A percentile compares a stretch with the other conserved stretches of the same genome.
phyloP scores from a whole-genome alignment of 441 rosid species.

The Mallotus repandus region DNA sequence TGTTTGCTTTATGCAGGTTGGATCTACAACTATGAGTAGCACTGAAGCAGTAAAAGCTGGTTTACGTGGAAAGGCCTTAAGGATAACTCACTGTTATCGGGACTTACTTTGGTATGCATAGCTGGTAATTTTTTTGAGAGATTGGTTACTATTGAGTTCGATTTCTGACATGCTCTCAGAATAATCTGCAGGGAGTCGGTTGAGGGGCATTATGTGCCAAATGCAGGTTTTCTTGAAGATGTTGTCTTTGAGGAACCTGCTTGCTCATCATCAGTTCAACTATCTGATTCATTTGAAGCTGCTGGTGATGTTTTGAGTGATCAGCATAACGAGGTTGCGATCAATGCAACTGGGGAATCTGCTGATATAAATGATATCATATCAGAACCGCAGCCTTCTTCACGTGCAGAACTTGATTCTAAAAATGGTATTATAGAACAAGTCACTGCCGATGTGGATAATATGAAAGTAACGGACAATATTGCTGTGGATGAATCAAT shows the following conservation, averaged over 20 bases:
- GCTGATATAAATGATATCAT: slow-evolving; percentile 19
- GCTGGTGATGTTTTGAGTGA: slow-evolving; percentile 32
- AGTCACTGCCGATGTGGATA: slow-evolving; percentile 38
- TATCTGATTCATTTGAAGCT: slow-evolving; percentile 45
- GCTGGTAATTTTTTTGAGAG: slow-evolving; percentile 11
- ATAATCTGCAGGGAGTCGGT: slow-evolving; percentile 68
- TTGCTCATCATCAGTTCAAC: slow-evolving; percentile 35
- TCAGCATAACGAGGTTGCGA: slow-evolving; percentile 27
- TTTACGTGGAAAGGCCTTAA: slow-evolving; percentile 88
- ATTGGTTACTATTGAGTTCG: slow-evolving; percentile 14
- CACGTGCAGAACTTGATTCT: slow-evolving; percentile 31
- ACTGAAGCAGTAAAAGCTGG: slow-evolving; percentile 79
- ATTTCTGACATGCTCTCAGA: slow-evolving; percentile 24
- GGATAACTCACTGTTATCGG: slow-evolving; percentile 75
- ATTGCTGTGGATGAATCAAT: slow-evolving; percentile 37
- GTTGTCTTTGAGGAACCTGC: slow-evolving; percentile 80
- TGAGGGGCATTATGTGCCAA: slow-evolving; percentile 81
- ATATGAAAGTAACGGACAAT: slow-evolving; percentile 42
- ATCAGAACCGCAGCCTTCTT: slow-evolving; percentile 26
- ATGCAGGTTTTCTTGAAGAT: slow-evolving; percentile 78
- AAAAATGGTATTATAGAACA: slow-evolving; percentile 34
- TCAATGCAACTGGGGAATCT: slow-evolving; percentile 38
- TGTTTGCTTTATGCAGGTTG: slow-evolving; percentile 55
- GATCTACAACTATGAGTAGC: slow-evolving; percentile 79
- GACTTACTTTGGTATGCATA: slow-evolving; percentile 73